Base-by-base conservation (phyloP, 2,329 filamentous ascomycete species). In the Herpotrichia juniperi region DNA sequence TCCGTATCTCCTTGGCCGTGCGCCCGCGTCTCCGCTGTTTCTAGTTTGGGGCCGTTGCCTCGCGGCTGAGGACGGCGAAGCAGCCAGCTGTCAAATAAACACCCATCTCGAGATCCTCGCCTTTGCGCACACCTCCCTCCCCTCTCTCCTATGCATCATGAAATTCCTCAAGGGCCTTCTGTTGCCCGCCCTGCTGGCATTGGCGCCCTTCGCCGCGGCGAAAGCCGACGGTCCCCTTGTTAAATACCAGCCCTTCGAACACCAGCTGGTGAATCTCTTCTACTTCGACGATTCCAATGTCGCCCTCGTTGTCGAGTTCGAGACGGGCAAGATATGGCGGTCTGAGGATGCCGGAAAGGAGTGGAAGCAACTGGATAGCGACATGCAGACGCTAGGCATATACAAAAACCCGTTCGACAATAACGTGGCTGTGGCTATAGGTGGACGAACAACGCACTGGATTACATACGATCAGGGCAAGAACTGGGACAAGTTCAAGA, bases 211-310 rank as follows among this genome's bases (percentile, higher is more conserved):
- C 46, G 58, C 63, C 48, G 50, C 73, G 65, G 63, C 71, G 61
- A 88, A 87, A 71, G 79, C 82, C 57, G 83, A 87, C 66, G 79
- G 80, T 43, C 93, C 93, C 21, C 80, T 81, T 50, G 81, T 96
- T 64, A 79, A 82, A 56, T 77, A 80, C 53, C 89, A 79, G 47
- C 75, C 82, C 42, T 90, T 97, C 76, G 79, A 88, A 39, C 80
- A 86, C 64, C 75, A 81, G 48, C 90, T 91, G 1, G 71, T 77
- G 48, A 86, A 87, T 69, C 78, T 97, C 59, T 89, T 89, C 76
- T 99, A 96, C 76, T 97, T 99, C 69, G 88, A 94, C 67, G 90
- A 93, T 72, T 93, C 90, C 60, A 88, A 96, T 71, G 84, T 89
- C 46, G 80, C 96, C 53, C 76, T 97, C 40, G 87, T 91, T 68